Conservation (phyloP, 208 protist species). For the Leishmania gerbilli region DNA sequence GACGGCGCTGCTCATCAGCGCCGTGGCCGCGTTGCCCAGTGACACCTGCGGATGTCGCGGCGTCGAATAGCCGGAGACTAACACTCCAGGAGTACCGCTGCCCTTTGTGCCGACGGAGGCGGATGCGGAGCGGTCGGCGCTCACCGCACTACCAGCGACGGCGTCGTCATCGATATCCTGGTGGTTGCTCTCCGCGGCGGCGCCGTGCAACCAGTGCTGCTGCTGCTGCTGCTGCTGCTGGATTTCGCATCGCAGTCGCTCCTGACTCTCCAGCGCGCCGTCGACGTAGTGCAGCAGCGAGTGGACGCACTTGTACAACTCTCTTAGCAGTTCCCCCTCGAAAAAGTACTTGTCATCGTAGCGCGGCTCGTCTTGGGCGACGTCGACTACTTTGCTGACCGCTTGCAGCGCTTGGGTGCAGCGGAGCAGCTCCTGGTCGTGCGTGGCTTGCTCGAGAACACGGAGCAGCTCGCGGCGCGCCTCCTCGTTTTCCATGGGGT, state of each 20-base stretch:
- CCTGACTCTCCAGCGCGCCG: conserved; percentile 66
- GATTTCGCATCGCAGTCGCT: conserved; percentile 59
- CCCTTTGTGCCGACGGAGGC: neutral
- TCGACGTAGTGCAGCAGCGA: conserved; percentile 67
- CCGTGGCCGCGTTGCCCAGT: neutral
- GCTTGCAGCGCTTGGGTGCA: conserved; percentile 58
- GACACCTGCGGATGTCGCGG: conserved; percentile 19
- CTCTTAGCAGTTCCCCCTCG: conserved; percentile 41
- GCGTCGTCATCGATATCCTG: neutral
- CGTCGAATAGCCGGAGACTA: conserved; percentile 17
- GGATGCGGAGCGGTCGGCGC: neutral
- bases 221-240: conserved; percentile 9
- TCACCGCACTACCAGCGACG: neutral
- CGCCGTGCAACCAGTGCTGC: conserved; percentile 14
- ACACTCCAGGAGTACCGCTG: neutral
- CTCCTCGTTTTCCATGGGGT: conserved; percentile 56
- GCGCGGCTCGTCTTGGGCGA: conserved; percentile 22
- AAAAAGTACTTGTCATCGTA: conserved; percentile 31
- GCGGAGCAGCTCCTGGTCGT: conserved; percentile 75
- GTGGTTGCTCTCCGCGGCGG: neutral
- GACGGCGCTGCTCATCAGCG: conserved; percentile 14
- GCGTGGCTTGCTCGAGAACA: conserved; percentile 65
- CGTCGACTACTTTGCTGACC: conserved; percentile 41
- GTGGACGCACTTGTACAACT: conserved; percentile 60
- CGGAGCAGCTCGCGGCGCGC: conserved; percentile 64